These are phyloP conservation scores for Pseudisothecium myosuroides DNA, from an alignment of 225 moss, liverwort and hornwort species.

Conservation along the genomic window DNA sequence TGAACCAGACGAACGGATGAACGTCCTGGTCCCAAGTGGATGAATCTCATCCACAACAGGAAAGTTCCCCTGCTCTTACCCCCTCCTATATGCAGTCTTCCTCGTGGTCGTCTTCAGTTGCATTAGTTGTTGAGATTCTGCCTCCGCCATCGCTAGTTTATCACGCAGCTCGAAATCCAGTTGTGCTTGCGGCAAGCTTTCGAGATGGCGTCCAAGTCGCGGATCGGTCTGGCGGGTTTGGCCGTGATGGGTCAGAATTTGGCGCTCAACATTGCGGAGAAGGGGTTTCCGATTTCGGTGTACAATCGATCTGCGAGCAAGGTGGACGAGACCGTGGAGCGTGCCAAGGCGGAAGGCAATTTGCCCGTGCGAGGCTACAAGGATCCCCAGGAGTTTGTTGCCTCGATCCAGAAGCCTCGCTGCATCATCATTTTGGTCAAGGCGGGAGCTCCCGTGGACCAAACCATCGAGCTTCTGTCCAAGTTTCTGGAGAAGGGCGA, in stretches of 20 bases:
- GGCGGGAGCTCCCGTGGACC: conserved; percentile 71
- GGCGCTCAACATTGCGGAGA: conserved; percentile 87
- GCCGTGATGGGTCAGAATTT: conserved; percentile 92
- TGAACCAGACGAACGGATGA: background rate
- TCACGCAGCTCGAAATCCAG: background rate
- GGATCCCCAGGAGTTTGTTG: conserved; percentile 47
- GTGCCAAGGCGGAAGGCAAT: conserved; percentile 63
- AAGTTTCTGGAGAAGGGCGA: conserved; percentile 61
- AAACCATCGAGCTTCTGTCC: conserved; percentile 61
- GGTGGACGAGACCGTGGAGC: conserved; percentile 75
- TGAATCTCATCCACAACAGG: background rate
- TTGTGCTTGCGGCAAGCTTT: background rate
- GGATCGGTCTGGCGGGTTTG: conserved; percentile 75
- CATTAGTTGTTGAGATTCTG: background rate
- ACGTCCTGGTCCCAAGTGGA: background rate
- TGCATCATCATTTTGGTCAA: conserved; percentile 77
- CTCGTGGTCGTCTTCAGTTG: no score
- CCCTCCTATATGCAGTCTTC: background rate
- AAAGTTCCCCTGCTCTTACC: background rate
- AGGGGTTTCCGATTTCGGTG: conserved; percentile 80
- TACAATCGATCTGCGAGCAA: conserved; percentile 67
- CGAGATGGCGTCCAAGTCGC: conserved; percentile 38
- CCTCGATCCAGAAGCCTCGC: conserved; percentile 70
- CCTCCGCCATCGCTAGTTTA: background rate
- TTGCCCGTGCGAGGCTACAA: conserved; percentile 57